Percentiles rank a stretch among this genome's conserved stretches.
phyloP scores from a whole-genome alignment of 192 early-diverging fungal genomes.

The Neocallimastix lanati region DNA sequence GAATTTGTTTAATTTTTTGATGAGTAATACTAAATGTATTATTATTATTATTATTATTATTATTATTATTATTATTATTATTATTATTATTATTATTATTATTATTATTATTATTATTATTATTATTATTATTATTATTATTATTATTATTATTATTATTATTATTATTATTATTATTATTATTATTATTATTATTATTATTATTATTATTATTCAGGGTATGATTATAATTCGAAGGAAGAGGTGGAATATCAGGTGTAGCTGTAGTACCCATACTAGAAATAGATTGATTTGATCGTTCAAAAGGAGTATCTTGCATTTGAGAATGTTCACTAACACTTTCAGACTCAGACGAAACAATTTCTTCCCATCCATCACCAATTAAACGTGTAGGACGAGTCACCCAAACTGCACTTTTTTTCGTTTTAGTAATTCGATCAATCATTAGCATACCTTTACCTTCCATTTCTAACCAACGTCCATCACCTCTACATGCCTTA shows the following conservation, averaged over 20 bases:
- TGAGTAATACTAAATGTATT: background rate
- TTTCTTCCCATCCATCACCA: constrained; percentile 21
- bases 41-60: too few relatives aligned
- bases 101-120: too few relatives aligned
- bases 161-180: too few relatives aligned
- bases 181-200: too few relatives aligned
- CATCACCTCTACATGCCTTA: constrained; percentile 23
- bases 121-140: too few relatives aligned
- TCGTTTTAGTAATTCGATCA: constrained; percentile 38
- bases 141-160: too few relatives aligned
- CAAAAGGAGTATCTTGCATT: background rate
- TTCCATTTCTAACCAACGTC: constrained; percentile 46
- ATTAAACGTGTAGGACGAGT: constrained; percentile 34
- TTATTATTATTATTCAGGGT: too few relatives aligned
- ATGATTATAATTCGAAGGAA: background rate
- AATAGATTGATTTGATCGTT: background rate
- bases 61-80: too few relatives aligned
- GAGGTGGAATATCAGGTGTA: background rate
- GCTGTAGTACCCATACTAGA: background rate
- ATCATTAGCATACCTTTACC: constrained; percentile 73
- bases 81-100: too few relatives aligned
- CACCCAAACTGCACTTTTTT: constrained; percentile 61
- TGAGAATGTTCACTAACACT: background rate
- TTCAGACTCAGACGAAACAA: background rate
- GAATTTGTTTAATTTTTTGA: background rate